Percentiles rank a stretch among this genome's conserved stretches.
These are phyloP conservation scores for Penicillium antarcticum DNA, from an alignment of 495 filamentous ascomycete genomes.

Conservation along the genomic window DNA sequence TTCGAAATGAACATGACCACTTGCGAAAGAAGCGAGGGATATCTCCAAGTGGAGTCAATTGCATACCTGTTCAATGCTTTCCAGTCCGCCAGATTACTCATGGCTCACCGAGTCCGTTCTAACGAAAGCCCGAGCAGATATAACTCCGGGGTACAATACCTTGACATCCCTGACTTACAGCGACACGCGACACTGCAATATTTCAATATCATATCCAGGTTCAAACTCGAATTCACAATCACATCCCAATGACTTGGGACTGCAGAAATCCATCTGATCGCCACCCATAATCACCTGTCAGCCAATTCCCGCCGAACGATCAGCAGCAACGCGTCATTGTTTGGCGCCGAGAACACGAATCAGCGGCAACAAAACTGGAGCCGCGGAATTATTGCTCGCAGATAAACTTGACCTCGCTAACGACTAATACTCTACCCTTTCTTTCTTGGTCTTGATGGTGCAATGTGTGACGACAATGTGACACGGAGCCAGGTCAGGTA, in stretches of 20 bases:
- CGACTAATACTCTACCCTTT: too few relatives aligned
- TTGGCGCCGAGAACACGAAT: conserved; percentile 2
- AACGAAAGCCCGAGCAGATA: too few relatives aligned
- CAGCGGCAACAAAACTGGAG: not conserved
- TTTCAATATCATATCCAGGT: too few relatives aligned
- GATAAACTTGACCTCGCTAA: not conserved
- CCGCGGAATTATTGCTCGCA: not conserved
- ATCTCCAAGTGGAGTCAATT: too few relatives aligned
- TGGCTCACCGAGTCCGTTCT: too few relatives aligned
- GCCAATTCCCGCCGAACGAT: not conserved
- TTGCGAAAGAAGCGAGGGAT: too few relatives aligned
- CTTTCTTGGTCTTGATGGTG: not conserved
- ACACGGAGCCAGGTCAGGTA: too few relatives aligned
- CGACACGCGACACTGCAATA: not conserved
- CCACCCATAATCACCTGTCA: not conserved
- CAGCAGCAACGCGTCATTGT: conserved; percentile 4
- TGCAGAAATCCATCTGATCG: not conserved
- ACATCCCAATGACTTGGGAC: not conserved
- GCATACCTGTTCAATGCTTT: too few relatives aligned
- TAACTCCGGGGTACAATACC: too few relatives aligned
- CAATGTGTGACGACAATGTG: not conserved
- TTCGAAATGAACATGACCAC: too few relatives aligned
- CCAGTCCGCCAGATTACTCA: too few relatives aligned
- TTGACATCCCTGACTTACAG: too few relatives aligned
- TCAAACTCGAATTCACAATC: not conserved